Evolutionary conservation across 352 stramenopile species (phyloP).

Genomic region (Phytophthora colocasiae): DNA sequence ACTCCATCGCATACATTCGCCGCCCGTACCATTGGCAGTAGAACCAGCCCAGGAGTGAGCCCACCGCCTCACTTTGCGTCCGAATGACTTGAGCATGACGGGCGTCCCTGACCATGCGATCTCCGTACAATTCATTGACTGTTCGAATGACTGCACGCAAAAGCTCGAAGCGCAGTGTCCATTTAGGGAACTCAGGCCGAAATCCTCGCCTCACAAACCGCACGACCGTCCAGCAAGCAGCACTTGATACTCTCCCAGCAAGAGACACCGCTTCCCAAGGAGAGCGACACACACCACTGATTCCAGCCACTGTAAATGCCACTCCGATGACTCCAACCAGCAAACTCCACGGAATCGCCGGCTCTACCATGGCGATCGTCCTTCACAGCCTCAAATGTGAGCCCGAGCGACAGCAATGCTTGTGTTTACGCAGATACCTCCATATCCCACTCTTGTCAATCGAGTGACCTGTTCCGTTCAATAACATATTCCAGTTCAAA

Average conservation of each 20-base stretch:
- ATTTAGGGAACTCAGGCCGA: conserved; percentile 41
- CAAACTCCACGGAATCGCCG: conserved; percentile 15
- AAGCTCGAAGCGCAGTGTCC: conserved; percentile 53
- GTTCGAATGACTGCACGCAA: conserved; percentile 25
- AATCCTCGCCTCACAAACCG: conserved; percentile 34
- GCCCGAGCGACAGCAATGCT: conserved; percentile 3
- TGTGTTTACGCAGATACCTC: conserved; percentile 1
- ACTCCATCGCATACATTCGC: conserved; percentile 18
- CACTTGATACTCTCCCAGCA: conserved; percentile 6
- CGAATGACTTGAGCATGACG: conserved; percentile 33
- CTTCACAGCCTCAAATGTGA: conserved; percentile 1
- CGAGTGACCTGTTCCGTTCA: not conserved
- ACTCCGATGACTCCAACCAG: not conserved
- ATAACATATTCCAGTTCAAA: not conserved
- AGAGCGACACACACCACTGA: conserved; percentile 34
- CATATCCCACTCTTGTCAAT: conserved; percentile 12
- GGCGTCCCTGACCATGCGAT: conserved; percentile 28
- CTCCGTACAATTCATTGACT: conserved; percentile 29
- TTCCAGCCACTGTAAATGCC: conserved; percentile 10
- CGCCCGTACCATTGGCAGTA: conserved; percentile 20
- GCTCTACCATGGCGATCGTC: conserved; percentile 10
- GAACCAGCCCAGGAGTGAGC: conserved; percentile 30
- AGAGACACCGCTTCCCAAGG: conserved; percentile 31
- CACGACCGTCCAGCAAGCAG: conserved; percentile 17
- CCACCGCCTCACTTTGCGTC: conserved; percentile 29